Percentiles rank a stretch among this genome's conserved stretches.
Evolutionary conservation across 176 grass and related monocot species (phyloP).

Genomic region (Oryza nivara): DNA sequence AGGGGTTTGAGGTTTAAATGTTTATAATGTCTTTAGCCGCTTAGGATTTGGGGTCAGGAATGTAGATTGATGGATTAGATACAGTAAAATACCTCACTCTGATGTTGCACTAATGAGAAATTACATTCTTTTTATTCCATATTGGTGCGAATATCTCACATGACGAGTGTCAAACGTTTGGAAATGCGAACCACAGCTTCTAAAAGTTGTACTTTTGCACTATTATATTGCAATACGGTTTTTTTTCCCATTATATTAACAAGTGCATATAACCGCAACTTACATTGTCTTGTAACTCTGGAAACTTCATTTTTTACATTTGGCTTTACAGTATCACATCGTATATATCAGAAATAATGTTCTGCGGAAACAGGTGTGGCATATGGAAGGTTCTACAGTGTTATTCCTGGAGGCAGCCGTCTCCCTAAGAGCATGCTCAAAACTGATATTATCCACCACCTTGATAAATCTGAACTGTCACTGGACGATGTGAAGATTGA

Average conservation of each 20-base stretch:
- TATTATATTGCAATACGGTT: background rate
- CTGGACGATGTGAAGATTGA: slow-evolving; percentile 78
- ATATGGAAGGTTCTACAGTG: slow-evolving; percentile 61
- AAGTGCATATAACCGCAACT: background rate
- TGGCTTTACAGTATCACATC: slow-evolving; percentile 13
- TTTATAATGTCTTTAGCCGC: slow-evolving; percentile 27
- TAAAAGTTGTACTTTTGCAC: background rate
- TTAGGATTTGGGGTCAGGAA: background rate
- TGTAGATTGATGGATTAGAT: background rate
- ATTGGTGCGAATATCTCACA: background rate
- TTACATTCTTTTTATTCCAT: background rate
- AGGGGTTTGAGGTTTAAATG: slow-evolving; percentile 25
- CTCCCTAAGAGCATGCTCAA: slow-evolving; percentile 71
- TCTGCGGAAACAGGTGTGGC: slow-evolving; percentile 56
- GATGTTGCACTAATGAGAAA: background rate
- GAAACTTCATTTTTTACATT: slow-evolving; percentile 7
- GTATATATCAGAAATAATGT: slow-evolving; percentile 35
- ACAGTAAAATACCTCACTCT: background rate
- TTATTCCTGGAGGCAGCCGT: slow-evolving; percentile 1
- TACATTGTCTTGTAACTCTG: background rate
- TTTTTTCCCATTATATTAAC: background rate
- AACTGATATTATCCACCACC: slow-evolving; percentile 82
- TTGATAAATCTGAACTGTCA: slow-evolving; percentile 74
- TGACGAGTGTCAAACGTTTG: background rate
- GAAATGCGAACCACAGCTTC: background rate